Evolutionary conservation across 192 early-diverging fungal species (phyloP), one percentile per base, ranked within the genome.

Genomic region (Linnemannia zychae): DNA sequence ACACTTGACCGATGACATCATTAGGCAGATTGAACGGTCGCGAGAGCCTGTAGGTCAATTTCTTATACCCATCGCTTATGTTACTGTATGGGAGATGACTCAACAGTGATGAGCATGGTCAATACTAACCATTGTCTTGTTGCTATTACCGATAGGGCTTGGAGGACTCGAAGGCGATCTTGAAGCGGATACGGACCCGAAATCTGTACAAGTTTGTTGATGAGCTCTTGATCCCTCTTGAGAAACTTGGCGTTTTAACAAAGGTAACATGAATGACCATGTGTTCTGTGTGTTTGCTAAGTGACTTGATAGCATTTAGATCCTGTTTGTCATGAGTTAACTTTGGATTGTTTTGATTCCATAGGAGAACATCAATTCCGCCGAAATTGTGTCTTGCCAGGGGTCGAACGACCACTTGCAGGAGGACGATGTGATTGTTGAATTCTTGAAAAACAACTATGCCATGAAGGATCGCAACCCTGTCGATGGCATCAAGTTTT

Each of bases 161-260:
- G 48, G 88, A 87, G 34, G 87, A 91, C n/a, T 91, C 98, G 0
- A 91, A 92, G 24, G 81, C 84, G 1, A 91, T 99, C 4, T 78
- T 99, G 13, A 89, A 91, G 50, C 88, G 96, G 24, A 89, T 99
- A n/a, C 88, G 95, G 71, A 91, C 87, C 4, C 90, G 98, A 11
- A 90, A 98, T 66, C 87, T 98, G 7, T 99, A 98, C 89, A 94
- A 95, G 66, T 97, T 95, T 89, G 95, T 95, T 5, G 95, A 96
- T 78, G 95, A 96, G 79, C 91, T 90, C 49, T 82, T 95, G 28
- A 81, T 96, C 31, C 94, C 94, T 9, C 75, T 81, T 18, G 90
- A 92, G 7, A 74, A 93, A 22, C 38, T 87, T 17, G 72, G 79
- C 12, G 38, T 67, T 1, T 49, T 92, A 9, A 88, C 78, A 18